A percentile compares a stretch with the other conserved stretches of the same genome.
phyloP scores from a whole-genome alignment of 2,329 filamentous ascomycete species.

The Colletotrichum graminicola region DNA sequence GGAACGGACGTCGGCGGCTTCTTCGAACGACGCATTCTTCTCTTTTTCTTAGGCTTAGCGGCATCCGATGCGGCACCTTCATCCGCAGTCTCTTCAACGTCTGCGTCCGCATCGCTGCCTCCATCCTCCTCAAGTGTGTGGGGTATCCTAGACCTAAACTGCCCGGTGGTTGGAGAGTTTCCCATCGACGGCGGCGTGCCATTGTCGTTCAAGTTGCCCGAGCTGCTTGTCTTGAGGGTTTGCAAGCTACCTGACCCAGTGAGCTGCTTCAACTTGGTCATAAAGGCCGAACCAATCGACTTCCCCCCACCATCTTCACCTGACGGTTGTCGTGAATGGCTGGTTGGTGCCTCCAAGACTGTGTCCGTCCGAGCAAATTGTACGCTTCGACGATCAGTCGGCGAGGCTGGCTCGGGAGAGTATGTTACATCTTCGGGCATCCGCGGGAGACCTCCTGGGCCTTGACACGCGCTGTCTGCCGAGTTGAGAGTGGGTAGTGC shows the following conservation, averaged over 20 bases:
- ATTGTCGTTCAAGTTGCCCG: slow-evolving; percentile 50
- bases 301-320: slow-evolving; percentile 73
- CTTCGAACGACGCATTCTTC: slow-evolving; percentile 61
- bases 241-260: slow-evolving; percentile 66
- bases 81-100: slow-evolving; percentile 88
- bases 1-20: slow-evolving; percentile 69
- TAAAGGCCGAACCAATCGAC: slow-evolving; percentile 74
- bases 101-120: slow-evolving; percentile 79
- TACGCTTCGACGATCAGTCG: slow-evolving; percentile 71
- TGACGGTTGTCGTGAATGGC: slow-evolving; percentile 73
- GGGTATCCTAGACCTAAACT: slow-evolving; percentile 62
- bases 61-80: slow-evolving; percentile 69
- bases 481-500: slow-evolving; percentile 36
- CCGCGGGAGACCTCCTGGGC: slow-evolving; percentile 27
- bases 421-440: slow-evolving; percentile 42
- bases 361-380: slow-evolving; percentile 76
- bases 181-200: slow-evolving; percentile 55
- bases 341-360: slow-evolving; percentile 59
- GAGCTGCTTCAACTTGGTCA: slow-evolving; percentile 83
- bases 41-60: slow-evolving; percentile 71
- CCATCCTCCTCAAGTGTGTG: slow-evolving; percentile 65
- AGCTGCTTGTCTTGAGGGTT: slow-evolving; percentile 56
- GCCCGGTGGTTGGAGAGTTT: slow-evolving; percentile 62
- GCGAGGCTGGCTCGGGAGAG: slow-evolving; percentile 50
- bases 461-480: slow-evolving; percentile 33